Percentiles rank a stretch among this genome's conserved stretches.
Evolutionary conservation across 1,284 basidiomycete genomes (phyloP).

Genomic region (Rhodofomes roseus): DNA sequence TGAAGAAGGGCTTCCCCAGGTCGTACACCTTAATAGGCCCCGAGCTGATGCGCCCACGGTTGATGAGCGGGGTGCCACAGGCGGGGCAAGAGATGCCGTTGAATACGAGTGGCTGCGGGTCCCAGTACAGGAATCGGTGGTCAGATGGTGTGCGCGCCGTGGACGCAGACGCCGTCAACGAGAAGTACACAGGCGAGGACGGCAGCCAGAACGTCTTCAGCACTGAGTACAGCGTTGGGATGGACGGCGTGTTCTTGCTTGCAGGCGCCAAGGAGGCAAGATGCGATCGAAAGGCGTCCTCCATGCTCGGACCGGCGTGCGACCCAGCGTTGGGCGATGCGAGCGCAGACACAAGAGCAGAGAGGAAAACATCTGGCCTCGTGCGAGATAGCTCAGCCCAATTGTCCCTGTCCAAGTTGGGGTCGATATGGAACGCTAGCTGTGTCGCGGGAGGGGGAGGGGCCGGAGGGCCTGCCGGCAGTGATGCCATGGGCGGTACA

Average conservation of each 20-base stretch:
- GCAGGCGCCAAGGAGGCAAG: constrained; percentile 53
- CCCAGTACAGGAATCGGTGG: constrained; percentile 76
- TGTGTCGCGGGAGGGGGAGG: constrained; percentile 27
- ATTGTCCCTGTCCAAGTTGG: constrained; percentile 50
- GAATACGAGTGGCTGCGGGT: constrained; percentile 71
- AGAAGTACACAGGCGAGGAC: constrained; percentile 67
- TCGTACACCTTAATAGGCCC: constrained; percentile 75
- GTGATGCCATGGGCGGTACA: constrained; percentile 30
- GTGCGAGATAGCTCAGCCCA: constrained; percentile 56
- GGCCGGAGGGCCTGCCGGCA: constrained; percentile 13
- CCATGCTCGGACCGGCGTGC: constrained; percentile 51
- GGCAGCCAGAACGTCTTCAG: constrained; percentile 79
- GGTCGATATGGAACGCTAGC: constrained; percentile 40
- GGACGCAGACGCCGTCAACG: constrained; percentile 65
- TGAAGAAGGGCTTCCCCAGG: constrained; percentile 70
- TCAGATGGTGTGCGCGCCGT: constrained; percentile 62
- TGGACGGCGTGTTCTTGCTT: constrained; percentile 42
- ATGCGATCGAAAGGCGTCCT: constrained; percentile 72
- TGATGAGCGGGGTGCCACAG: constrained; percentile 52
- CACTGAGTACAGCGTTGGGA: constrained; percentile 65
- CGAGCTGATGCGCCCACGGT: constrained; percentile 63
- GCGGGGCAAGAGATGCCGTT: constrained; percentile 68
- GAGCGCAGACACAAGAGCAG: constrained; percentile 49
- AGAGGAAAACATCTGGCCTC: constrained; percentile 52
- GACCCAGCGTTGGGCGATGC: constrained; percentile 56